Conservation (phyloP, 805 yeast genomes). For the Nakazawaea siamensis region DNA sequence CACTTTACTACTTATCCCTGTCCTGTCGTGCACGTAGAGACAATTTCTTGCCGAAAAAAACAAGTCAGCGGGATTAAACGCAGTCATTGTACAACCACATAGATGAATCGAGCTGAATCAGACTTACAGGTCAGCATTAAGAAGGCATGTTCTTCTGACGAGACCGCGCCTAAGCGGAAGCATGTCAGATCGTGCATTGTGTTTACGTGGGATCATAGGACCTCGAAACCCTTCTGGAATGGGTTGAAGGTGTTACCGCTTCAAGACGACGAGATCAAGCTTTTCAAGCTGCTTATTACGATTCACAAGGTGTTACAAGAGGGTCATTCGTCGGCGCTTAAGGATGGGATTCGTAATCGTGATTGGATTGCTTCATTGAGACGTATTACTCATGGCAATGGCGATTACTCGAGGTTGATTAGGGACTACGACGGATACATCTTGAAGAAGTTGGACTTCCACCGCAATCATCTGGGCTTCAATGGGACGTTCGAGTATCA, state of each 20-base stretch:
- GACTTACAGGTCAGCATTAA: conserved; percentile 43
- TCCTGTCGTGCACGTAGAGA: too few species aligned
- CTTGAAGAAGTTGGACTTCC: conserved; percentile 71
- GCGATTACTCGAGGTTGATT: conserved; percentile 65
- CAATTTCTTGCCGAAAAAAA: too few species aligned
- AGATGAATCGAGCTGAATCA: conserved; percentile 9
- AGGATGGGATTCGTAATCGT: conserved; percentile 71
- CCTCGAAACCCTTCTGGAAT: conserved; percentile 79
- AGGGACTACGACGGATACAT: conserved; percentile 68
- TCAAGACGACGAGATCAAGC: conserved; percentile 72
- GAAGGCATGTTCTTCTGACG: conserved; percentile 83
- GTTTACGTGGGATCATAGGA: conserved; percentile 92
- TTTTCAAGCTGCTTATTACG: conserved; percentile 78
- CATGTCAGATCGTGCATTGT: conserved; percentile 95
- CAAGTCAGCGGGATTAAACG: too few species aligned
- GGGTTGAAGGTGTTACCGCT: conserved; percentile 72
- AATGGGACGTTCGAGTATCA: conserved; percentile 95
- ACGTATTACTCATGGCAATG: conserved; percentile 38
- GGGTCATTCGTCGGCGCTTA: conserved; percentile 83
- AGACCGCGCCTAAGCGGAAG: conserved; percentile 89
- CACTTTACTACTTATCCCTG: too few species aligned
- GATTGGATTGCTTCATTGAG: conserved; percentile 74
- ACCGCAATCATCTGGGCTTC: conserved; percentile 77
- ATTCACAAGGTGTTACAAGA: conserved; percentile 93
- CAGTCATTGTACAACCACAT: too few species aligned